A percentile compares a stretch with the other conserved stretches of the same genome.
Evolutionary conservation across 176 grass and related monocot species (phyloP).

Genomic region (Ampelocalamus luodianensis): DNA sequence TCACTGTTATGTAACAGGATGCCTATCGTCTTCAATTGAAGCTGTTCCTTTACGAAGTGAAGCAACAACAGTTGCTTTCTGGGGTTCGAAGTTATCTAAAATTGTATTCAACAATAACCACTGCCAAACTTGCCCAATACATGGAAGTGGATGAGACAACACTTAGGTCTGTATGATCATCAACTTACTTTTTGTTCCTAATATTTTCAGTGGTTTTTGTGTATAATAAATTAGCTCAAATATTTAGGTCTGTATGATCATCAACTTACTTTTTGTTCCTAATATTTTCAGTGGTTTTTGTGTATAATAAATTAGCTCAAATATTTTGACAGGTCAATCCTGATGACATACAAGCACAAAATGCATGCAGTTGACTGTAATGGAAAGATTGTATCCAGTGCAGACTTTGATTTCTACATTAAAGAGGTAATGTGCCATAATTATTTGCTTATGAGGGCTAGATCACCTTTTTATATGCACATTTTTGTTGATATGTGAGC

Average conservation of each 20-base stretch:
- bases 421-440: conserved; percentile 59
- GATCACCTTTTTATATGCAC: background rate
- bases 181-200: conserved; percentile 15
- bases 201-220: background rate
- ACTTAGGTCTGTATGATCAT: conserved; percentile 65
- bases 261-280: conserved; percentile 20
- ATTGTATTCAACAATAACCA: conserved; percentile 89
- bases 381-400: conserved; percentile 84
- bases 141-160: conserved; percentile 94
- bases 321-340: conserved; percentile 71
- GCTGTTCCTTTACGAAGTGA: conserved; percentile 97
- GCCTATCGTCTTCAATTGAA: conserved; percentile 97
- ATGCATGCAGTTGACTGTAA: conserved; percentile 91
- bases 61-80: conserved; percentile 91
- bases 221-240: conserved; percentile 9
- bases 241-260: conserved; percentile 60
- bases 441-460: background rate
- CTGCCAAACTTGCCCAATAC: conserved; percentile 87
- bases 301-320: conserved; percentile 11
- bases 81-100: conserved; percentile 83
- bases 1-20: conserved; percentile 56
- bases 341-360: conserved; percentile 98
- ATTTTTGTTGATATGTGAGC: background rate
- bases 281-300: background rate
- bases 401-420: conserved; percentile 92